Evolutionary conservation across 2,329 filamentous ascomycete genomes (phyloP).

Genomic region (Fusarium nematophilum): DNA sequence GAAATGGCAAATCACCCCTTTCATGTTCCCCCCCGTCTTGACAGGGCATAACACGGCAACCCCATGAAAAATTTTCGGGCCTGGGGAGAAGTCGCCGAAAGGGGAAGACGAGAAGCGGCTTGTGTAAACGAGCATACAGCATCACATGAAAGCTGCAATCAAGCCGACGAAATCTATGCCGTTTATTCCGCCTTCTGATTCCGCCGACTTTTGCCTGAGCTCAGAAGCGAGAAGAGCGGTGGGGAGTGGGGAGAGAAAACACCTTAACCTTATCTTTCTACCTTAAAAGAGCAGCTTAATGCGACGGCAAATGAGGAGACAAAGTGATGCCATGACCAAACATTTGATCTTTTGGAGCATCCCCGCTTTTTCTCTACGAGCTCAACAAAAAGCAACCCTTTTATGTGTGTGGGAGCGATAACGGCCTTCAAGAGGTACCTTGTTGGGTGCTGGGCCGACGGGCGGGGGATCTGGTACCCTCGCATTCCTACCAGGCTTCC

Average conservation of each 20-base stretch:
- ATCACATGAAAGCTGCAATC: neutral
- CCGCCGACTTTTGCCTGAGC: neutral
- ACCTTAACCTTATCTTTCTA: constrained; percentile 35
- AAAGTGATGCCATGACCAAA: constrained; percentile 28
- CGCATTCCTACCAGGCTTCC: constrained; percentile 6
- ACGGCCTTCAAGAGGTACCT: constrained; percentile 7
- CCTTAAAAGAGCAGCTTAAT: constrained; percentile 9
- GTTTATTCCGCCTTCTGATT: too few species aligned
- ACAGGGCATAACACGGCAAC: neutral
- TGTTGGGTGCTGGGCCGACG: constrained; percentile 8
- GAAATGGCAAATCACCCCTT: neutral
- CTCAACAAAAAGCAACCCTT: constrained; percentile 13
- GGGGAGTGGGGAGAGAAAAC: constrained; percentile 24
- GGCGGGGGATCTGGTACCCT: constrained; percentile 17
- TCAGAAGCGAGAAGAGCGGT: constrained; percentile 2
- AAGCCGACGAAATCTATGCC: too few species aligned
- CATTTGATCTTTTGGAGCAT: constrained; percentile 6
- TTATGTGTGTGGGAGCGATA: too few species aligned
- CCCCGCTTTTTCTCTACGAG: constrained; percentile 14
- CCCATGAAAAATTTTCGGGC: neutral
- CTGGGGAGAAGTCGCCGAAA: neutral
- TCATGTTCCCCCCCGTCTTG: neutral
- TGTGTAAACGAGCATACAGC: neutral
- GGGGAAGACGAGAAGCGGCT: neutral
- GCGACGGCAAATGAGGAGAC: constrained; percentile 22